phyloP scores from a whole-genome alignment of 345 rosid species.

The Salix viminalis region DNA sequence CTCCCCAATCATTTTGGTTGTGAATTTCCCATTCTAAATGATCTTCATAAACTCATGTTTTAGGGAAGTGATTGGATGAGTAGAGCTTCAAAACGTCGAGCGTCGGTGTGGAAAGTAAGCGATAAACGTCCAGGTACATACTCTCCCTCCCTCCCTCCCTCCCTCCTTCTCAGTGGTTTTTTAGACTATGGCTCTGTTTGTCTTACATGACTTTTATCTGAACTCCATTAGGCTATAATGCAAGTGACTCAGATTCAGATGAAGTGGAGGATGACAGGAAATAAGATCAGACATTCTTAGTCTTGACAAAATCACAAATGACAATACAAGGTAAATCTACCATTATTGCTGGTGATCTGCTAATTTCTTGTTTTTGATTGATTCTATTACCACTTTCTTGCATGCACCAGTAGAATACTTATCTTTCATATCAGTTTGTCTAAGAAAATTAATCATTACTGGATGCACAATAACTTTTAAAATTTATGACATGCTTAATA shows the following conservation, averaged over 20 bases:
- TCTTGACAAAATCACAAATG: background rate
- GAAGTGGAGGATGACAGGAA: conserved; percentile 27
- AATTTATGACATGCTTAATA: background rate
- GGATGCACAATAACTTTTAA: background rate
- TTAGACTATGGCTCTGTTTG: background rate
- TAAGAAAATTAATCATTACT: background rate
- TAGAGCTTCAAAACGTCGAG: conserved; percentile 56
- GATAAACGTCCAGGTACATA: conserved; percentile 60
- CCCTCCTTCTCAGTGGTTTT: background rate
- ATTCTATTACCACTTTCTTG: background rate
- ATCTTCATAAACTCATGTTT: background rate
- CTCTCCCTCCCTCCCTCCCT: background rate
- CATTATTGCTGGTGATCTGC: background rate
- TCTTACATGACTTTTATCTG: background rate
- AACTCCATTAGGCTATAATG: conserved; percentile 51
- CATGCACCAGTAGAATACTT: background rate
- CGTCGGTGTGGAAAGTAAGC: conserved; percentile 63
- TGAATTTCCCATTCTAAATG: conserved; percentile 3
- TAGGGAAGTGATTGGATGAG: conserved; percentile 74
- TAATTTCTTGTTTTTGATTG: conserved; percentile 3
- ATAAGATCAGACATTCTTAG: conserved; percentile 7
- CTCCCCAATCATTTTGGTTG: background rate
- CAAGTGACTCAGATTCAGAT: conserved; percentile 71
- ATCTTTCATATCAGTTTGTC: background rate
- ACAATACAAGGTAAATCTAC: conserved; percentile 1